Evolutionary conservation across 208 protist species (phyloP), one percentile per base, ranked within the genome.

Genomic region (Zelonia costaricensis): DNA sequence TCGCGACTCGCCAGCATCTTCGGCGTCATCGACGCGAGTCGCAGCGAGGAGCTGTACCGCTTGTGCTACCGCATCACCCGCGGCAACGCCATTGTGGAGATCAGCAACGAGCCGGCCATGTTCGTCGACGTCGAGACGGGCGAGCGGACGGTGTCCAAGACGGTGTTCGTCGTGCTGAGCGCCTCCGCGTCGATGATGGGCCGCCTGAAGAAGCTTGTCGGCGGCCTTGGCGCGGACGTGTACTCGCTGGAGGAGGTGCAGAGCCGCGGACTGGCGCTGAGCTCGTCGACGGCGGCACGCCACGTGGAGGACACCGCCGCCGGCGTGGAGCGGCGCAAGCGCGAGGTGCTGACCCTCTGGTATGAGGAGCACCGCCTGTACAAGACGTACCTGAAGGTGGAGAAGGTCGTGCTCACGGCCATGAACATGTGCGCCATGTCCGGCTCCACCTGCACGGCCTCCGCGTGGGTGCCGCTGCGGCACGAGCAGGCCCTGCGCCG

Each of bases 141-240:
- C 43, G 84, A 87, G 59, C 81, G 94, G 51, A 48, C 35, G 7
- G 76, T 97, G 16, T 65, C 86, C 25, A 99, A 99, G 79, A 82
- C 55, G 59, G 94, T 98, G 31, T 99, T 99, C 71, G 93, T 97
- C 31, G 88, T 99, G 54, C 98, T 99, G 74, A 98, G 96, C 84
- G 92, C 97, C 33, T 97, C 97, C 27, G 74, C 88, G 15, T 70
- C 84, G 25, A 62, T 98, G 12, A 74, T 91, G 40, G 68, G 74
- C 18, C 98, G 96, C 63, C 92, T 99, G 40, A 88, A 62, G 51
- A 98, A 98, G 80, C 98, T 99, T 52, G 97, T 97, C 59, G 97
- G 95, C 55, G 86, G 86, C 16, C 98, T 98, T 62, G 94, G 84
- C 27, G 97, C 95, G 4, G 87, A 80, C 18, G 69, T 99, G 18